A percentile compares a stretch with the other conserved stretches of the same genome.
phyloP scores from a whole-genome alignment of 768 basidiomycete species.

The Tricholoma sp. region DNA sequence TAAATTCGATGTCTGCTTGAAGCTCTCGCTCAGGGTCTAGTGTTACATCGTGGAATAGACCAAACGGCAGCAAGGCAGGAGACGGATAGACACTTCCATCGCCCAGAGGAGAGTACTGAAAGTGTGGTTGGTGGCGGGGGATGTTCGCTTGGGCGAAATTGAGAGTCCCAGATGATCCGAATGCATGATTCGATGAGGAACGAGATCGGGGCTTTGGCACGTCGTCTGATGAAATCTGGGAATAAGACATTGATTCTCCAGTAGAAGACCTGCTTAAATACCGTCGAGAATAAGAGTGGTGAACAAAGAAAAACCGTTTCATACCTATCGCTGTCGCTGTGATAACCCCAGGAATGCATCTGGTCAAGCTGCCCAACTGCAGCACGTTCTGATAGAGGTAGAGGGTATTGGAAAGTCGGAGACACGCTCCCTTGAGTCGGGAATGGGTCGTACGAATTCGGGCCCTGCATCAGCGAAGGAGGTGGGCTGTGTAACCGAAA shows the following conservation, averaged over 20 bases:
- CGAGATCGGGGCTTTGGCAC: slow-evolving; percentile 11
- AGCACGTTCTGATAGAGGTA: background rate
- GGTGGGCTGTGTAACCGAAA: slow-evolving; percentile 3
- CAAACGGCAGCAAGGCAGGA: background rate
- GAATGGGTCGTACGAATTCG: slow-evolving; percentile 10
- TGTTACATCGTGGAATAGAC: background rate
- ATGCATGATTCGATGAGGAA: slow-evolving; percentile 7
- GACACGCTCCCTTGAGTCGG: slow-evolving; percentile 7
- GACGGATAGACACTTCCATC: background rate
- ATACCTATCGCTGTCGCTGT: slow-evolving; percentile 20
- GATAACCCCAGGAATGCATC: slow-evolving; percentile 17
- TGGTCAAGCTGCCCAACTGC: slow-evolving; percentile 1
- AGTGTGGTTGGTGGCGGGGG: background rate
- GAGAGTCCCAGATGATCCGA: slow-evolving; percentile 1
- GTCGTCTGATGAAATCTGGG: slow-evolving; percentile 19
- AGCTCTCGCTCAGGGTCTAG: background rate
- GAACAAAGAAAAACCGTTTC: background rate
- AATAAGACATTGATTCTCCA: slow-evolving; percentile 14
- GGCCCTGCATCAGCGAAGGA: slow-evolving; percentile 3
- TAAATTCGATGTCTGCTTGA: background rate
- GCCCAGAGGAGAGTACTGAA: background rate
- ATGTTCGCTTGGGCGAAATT: background rate
- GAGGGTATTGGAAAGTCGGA: slow-evolving; percentile 5
- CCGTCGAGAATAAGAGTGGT: background rate
- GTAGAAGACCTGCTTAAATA: slow-evolving; percentile 12